Evolutionary conservation across 371 early-diverging fungal genomes (phyloP).

Genomic region (Haplosporangium sp.): DNA sequence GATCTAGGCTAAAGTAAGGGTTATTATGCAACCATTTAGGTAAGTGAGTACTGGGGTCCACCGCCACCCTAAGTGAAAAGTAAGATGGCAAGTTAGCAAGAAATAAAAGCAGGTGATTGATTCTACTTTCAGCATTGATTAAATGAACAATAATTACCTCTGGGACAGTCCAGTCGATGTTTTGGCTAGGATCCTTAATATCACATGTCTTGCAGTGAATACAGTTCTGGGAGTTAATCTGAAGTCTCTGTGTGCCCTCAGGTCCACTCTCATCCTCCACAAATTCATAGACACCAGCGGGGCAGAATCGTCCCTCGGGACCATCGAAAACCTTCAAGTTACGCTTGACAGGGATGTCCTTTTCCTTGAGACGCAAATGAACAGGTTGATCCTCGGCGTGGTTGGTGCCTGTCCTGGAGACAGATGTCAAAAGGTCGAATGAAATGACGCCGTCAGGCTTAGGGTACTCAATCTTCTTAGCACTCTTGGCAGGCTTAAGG

Average conservation of each 20-base stretch:
- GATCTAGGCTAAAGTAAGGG: background rate
- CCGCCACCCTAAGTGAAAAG: constrained; percentile 33
- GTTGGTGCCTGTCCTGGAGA: constrained; percentile 94
- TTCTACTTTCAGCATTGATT: background rate
- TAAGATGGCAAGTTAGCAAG: background rate
- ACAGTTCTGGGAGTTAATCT: constrained; percentile 98
- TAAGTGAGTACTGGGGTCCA: constrained; percentile 54
- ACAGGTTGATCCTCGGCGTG: constrained; percentile 97
- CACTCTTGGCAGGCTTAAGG: constrained; percentile 75
- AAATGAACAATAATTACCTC: constrained; percentile 58
- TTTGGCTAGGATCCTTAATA: constrained; percentile 98
- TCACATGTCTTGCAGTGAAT: constrained; percentile 99
- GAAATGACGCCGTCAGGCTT: constrained; percentile 97
- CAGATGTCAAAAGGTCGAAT: constrained; percentile 94
- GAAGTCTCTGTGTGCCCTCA: constrained; percentile 88
- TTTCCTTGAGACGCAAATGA: constrained; percentile 85
- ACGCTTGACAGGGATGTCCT: constrained; percentile 79
- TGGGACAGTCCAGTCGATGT: constrained; percentile 99
- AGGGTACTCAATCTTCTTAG: constrained; percentile 94
- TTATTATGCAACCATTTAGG: constrained; percentile 17
- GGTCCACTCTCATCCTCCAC: constrained; percentile 91
- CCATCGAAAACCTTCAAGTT: constrained; percentile 93
- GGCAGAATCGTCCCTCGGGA: constrained; percentile 97
- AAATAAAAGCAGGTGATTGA: background rate
- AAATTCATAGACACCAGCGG: constrained; percentile 99